A percentile compares a stretch with the other conserved stretches of the same genome.
phyloP scores from a whole-genome alignment of 169 alveolate species.

The Ophryocystis elektroscirrha region DNA sequence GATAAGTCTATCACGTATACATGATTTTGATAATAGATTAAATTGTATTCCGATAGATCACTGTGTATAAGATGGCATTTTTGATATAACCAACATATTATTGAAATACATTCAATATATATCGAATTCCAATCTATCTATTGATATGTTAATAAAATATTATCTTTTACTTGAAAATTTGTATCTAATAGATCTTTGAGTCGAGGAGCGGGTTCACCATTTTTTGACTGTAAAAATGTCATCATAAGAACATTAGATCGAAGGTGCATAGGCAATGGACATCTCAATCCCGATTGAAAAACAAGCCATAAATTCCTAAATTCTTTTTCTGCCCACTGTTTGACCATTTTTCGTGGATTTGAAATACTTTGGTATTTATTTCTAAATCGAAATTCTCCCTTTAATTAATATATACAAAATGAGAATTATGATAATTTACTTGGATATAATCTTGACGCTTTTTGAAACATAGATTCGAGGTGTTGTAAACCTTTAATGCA shows the following conservation, averaged over 20 bases:
- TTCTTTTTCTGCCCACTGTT: slow-evolving; percentile 98
- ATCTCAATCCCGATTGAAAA: slow-evolving; percentile 33
- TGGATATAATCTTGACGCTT: background rate
- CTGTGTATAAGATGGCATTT: slow-evolving; percentile 89
- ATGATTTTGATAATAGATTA: slow-evolving; percentile 50
- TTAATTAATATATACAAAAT: background rate
- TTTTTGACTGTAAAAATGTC: slow-evolving; percentile 72
- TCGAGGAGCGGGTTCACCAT: slow-evolving; percentile 25
- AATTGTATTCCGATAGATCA: slow-evolving; percentile 88
- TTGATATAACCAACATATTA: slow-evolving; percentile 64
- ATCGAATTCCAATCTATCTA: slow-evolving; percentile 43
- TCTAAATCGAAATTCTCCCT: slow-evolving; percentile 65
- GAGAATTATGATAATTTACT: background rate
- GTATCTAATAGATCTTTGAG: slow-evolving; percentile 9
- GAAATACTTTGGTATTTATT: slow-evolving; percentile 40
- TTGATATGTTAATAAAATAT: too few relatives aligned
- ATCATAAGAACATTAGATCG: slow-evolving; percentile 83
- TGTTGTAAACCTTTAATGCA: slow-evolving; percentile 90
- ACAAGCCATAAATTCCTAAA: slow-evolving; percentile 76
- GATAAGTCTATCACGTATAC: slow-evolving; percentile 88
- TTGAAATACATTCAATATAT: slow-evolving; percentile 53
- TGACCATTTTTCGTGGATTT: slow-evolving; percentile 97
- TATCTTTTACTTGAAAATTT: slow-evolving; percentile 13
- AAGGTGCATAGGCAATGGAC: slow-evolving; percentile 55
- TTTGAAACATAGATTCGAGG: slow-evolving; percentile 87